These are phyloP conservation scores for Saprolegnia diclina DNA, from an alignment of 352 stramenopile genomes.

Conservation along the genomic window DNA sequence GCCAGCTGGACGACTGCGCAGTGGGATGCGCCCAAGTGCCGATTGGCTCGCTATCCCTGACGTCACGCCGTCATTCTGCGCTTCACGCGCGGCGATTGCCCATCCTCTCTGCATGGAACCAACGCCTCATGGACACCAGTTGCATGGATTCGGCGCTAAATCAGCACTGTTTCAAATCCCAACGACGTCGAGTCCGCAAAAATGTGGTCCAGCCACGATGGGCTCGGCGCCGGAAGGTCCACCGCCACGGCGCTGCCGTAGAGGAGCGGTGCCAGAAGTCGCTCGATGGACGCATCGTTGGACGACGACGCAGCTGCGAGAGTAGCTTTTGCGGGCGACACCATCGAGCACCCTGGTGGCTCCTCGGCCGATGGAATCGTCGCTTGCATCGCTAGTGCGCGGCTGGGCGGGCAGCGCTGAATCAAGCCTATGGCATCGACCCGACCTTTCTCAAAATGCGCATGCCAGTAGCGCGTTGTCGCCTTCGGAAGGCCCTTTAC, in stretches of 20 bases:
- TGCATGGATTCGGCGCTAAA: neutral
- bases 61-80: neutral
- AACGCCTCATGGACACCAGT: neutral
- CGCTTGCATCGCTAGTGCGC: neutral
- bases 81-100: neutral
- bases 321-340: neutral
- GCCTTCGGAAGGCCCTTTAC: constrained; percentile 45
- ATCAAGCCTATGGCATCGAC: neutral
- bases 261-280: too few species aligned
- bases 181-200: neutral
- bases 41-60: neutral
- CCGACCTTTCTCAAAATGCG: neutral
- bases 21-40: neutral
- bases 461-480: neutral
- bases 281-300: too few species aligned
- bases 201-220: constrained; percentile 3
- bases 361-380: neutral
- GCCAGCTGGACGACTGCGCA: neutral
- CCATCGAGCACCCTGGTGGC: neutral
- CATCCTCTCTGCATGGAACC: neutral
- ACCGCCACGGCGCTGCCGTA: too few species aligned
- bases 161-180: neutral
- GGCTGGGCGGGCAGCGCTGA: neutral
- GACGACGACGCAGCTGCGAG: too few species aligned
- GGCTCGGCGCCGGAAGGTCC: neutral